These are phyloP conservation scores for Leccinum disarticulatum DNA, from an alignment of 768 basidiomycete species.

Conservation along the genomic window DNA sequence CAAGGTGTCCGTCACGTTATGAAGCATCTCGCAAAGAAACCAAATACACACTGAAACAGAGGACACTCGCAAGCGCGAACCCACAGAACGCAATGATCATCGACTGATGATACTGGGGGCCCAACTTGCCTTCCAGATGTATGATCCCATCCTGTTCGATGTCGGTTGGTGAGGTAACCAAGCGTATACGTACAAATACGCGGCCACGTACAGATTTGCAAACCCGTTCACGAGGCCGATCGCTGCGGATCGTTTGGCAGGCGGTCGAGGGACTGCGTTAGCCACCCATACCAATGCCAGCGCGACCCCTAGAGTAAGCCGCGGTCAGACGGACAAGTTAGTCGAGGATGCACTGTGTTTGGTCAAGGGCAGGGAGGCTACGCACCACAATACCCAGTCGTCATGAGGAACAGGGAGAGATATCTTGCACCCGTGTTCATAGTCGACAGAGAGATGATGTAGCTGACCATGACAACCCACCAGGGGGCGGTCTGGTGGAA, in stretches of 20 bases:
- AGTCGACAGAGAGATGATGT: conserved; percentile 59
- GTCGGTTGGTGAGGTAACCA: no score
- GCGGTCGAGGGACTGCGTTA: conserved; percentile 59
- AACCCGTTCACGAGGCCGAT: conserved; percentile 63
- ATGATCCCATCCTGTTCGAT: conserved; percentile 52
- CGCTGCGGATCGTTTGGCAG: conserved; percentile 51
- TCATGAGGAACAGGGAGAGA: conserved; percentile 64
- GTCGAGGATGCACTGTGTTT: background rate
- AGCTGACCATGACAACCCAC: conserved; percentile 63
- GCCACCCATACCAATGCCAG: conserved; percentile 61
- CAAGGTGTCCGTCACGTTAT: no score
- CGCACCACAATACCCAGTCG: conserved; percentile 48
- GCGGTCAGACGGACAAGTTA: background rate
- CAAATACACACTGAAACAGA: conserved; percentile 37
- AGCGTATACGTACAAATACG: background rate
- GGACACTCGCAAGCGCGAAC: conserved; percentile 32
- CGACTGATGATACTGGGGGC: conserved; percentile 59
- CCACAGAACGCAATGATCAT: conserved; percentile 53
- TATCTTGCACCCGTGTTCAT: conserved; percentile 54
- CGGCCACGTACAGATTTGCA: conserved; percentile 50
- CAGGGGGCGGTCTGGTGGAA: conserved; percentile 58
- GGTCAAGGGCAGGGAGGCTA: background rate
- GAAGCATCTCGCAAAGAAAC: background rate
- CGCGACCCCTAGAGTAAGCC: conserved; percentile 35
- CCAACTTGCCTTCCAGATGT: conserved; percentile 59